Evolutionary conservation across 495 filamentous ascomycete genomes (phyloP).

Genomic region (Penicillium malachiteum): DNA sequence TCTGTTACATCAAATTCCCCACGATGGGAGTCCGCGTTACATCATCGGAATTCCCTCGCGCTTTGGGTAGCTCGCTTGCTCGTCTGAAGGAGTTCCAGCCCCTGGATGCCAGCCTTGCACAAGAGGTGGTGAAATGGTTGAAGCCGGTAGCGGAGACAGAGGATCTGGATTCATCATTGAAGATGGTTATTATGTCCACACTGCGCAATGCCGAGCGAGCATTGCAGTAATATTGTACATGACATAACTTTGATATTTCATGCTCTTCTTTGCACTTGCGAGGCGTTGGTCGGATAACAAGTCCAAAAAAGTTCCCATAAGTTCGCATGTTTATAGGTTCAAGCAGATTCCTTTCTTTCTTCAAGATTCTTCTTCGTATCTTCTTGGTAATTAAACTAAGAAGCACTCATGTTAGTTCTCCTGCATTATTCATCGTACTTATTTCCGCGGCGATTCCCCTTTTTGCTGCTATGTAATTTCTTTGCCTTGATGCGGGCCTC

Average conservation of each 20-base stretch:
- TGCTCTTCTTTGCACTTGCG: conserved; percentile 14
- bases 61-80: conserved; percentile 62
- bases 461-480: conserved; percentile 79
- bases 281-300: conserved; percentile 24
- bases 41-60: conserved; percentile 70
- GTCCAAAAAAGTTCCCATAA: conserved; percentile 21
- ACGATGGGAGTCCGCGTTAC: conserved; percentile 61
- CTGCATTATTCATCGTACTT: conserved; percentile 43
- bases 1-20: conserved; percentile 70
- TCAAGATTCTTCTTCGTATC: no score
- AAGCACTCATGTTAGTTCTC: conserved; percentile 4
- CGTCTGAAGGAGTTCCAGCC: conserved; percentile 49
- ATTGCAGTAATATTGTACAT: conserved; percentile 17
- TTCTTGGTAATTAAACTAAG: neutral
- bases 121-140: conserved; percentile 60
- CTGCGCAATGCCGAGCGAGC: conserved; percentile 39
- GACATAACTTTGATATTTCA: neutral
- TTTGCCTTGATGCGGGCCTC: conserved; percentile 69
- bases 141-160: conserved; percentile 52
- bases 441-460: conserved; percentile 61
- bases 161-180: conserved; percentile 64
- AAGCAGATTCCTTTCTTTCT: no score
- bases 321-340: neutral
- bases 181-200: conserved; percentile 63
- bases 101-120: conserved; percentile 41